These are phyloP conservation scores for Pleurotus tuber-regium DNA, from an alignment of 768 basidiomycete species.

Conservation along the genomic window DNA sequence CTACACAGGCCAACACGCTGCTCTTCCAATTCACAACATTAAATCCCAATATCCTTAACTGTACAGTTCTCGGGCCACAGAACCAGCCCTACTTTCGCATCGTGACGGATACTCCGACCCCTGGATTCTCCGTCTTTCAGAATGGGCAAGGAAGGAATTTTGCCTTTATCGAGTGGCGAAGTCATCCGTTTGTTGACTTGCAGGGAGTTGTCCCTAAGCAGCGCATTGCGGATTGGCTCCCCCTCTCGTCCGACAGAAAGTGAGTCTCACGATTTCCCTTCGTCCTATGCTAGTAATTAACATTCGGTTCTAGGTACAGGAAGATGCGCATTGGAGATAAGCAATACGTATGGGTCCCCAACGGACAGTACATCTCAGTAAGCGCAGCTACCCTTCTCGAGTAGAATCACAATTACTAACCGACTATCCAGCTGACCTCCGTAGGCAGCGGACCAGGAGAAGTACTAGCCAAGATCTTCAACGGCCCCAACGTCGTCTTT, in stretches of 20 bases:
- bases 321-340: constrained; percentile 50
- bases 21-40: constrained; percentile 46
- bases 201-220: constrained; percentile 29
- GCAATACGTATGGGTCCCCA: constrained; percentile 55
- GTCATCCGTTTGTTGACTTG: constrained; percentile 31
- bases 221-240: constrained; percentile 37
- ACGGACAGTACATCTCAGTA: constrained; percentile 52
- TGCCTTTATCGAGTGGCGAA: constrained; percentile 40
- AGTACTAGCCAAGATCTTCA: constrained; percentile 53
- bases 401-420: neutral
- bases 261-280: constrained; percentile 12
- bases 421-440: constrained; percentile 42
- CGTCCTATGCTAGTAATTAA: neutral
- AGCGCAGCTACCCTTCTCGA: constrained; percentile 17
- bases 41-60: constrained; percentile 32
- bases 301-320: constrained; percentile 37
- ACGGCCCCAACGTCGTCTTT: constrained; percentile 38
- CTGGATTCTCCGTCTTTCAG: constrained; percentile 34
- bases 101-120: constrained; percentile 30
- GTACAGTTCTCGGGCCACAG: constrained; percentile 35
- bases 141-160: constrained; percentile 32
- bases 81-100: constrained; percentile 37
- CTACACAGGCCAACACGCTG: constrained; percentile 29
- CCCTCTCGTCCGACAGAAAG: constrained; percentile 35
- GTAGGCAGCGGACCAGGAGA: constrained; percentile 30